phyloP scores from a whole-genome alignment of 805 yeast species.

The Lachancea dasiensis region DNA sequence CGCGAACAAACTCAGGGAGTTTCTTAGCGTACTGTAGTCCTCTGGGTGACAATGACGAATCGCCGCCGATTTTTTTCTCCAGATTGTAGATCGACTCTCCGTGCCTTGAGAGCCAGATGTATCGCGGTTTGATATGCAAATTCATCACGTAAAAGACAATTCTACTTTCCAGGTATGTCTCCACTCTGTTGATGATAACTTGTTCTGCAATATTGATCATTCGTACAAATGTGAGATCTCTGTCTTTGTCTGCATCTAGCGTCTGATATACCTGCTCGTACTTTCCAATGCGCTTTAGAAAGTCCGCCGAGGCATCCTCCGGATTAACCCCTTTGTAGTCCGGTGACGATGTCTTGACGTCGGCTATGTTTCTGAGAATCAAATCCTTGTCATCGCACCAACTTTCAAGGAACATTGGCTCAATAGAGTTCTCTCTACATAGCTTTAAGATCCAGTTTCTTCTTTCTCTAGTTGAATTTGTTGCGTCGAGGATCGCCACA shows the following conservation, averaged over 20 bases:
- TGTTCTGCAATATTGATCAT: conserved; percentile 83
- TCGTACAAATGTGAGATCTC: conserved; percentile 75
- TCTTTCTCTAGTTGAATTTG: conserved; percentile 74
- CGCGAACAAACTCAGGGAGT: conserved; percentile 67
- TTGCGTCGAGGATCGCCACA: conserved; percentile 92
- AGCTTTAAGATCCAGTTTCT: conserved; percentile 58
- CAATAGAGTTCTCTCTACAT: conserved; percentile 60
- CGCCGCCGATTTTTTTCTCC: conserved; percentile 95
- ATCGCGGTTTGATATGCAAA: conserved; percentile 84
- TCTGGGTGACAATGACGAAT: conserved; percentile 75
- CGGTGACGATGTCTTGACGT: conserved; percentile 82
- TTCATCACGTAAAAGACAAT: conserved; percentile 96
- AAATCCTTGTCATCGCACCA: conserved; percentile 81
- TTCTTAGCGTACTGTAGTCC: conserved; percentile 80
- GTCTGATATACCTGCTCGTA: conserved; percentile 78
- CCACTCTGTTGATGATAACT: conserved; percentile 80
- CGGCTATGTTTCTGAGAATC: conserved; percentile 71
- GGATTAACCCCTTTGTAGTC: conserved; percentile 68
- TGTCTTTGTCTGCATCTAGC: conserved; percentile 50
- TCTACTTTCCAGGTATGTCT: conserved; percentile 82
- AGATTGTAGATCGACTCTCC: conserved; percentile 92
- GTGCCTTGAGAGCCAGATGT: conserved; percentile 91
- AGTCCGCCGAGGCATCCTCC: conserved; percentile 66
- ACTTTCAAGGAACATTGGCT: conserved; percentile 89
- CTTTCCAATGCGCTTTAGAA: conserved; percentile 62